Evolutionary conservation across 805 yeast species (phyloP), one percentile per base, ranked within the genome.

Genomic region (Ogataea zsoltii): DNA sequence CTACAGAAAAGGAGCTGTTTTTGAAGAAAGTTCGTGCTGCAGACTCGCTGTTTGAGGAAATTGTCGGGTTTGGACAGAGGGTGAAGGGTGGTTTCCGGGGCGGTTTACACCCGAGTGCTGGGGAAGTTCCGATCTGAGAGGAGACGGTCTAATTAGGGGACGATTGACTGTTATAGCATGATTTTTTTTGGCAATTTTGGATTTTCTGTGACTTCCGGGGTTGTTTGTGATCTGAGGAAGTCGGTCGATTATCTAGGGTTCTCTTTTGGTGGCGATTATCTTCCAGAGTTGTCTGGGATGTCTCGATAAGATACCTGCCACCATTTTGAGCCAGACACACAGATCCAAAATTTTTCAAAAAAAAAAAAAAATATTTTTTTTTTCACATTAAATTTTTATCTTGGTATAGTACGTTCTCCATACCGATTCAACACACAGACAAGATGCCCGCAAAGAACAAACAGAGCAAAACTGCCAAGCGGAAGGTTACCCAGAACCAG

Each of bases 401-500:
- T 11, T n/a, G 6, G 11, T n/a, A 7, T 5, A 28, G 13, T 9
- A 6, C 7, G 7, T 21, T 6, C 25, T 21, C 25, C 9, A 21
- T n/a, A n/a, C 18, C 16, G 11, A 31, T 3, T 14, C 11, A n/a
- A 19, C 28, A 17, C 6, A 7, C 31, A 14, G 25, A 14, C 18
- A 25, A 3, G 14, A 63, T 63, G 67, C 62, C 62, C 10, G 59
- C 65, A 4, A 64, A 58, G 49, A 56, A 59, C 41, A 63, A 60
- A 41, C 85, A 81, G 56, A 74, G 84, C 10, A 71, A 79, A 56
- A 74, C 82, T 1, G 80, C 81, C 17, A 83, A 82, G 60, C 73
- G 87, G 62, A 67, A 69, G 43, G 71, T 63, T 36, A 63, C 71
- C 3, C 82, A 77, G 60, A 82, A 80, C 57, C 68, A 71, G 32